phyloP scores from a whole-genome alignment of 2,329 filamentous ascomycete genomes.

The Juglanconis oblonga region DNA sequence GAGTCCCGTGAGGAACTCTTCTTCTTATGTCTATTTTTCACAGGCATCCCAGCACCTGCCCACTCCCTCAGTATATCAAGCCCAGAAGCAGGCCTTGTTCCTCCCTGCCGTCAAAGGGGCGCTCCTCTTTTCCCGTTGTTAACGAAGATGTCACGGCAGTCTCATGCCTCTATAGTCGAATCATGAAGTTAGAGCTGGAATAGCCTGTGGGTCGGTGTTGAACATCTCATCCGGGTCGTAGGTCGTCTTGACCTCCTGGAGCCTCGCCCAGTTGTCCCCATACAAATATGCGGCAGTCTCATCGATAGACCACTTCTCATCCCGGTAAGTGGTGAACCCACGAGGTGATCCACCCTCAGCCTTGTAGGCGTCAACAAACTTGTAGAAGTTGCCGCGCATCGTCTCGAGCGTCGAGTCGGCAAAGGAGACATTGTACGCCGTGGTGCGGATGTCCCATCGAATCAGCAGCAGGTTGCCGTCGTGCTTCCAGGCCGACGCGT shows the following conservation, averaged over 20 bases:
- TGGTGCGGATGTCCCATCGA: constrained; percentile 8
- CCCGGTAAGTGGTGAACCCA: constrained; percentile 11
- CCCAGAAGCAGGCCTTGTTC: too few relatives aligned
- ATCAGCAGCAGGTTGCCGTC: constrained; percentile 12
- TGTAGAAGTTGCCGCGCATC: constrained; percentile 1
- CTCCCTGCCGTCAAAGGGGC: too few relatives aligned
- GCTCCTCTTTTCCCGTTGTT: too few relatives aligned
- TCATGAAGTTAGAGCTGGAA: constrained; percentile 4
- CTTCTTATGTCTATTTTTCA: too few relatives aligned
- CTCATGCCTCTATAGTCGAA: too few relatives aligned
- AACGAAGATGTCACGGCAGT: too few relatives aligned
- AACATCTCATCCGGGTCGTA: constrained; percentile 7
- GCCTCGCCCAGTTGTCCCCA: constrained; percentile 3
- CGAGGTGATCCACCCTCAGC: background rate
- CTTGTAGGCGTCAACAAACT: constrained; percentile 5
- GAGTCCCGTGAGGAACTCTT: too few relatives aligned
- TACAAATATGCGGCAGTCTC: constrained; percentile 8
- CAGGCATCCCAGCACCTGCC: too few relatives aligned
- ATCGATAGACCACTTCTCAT: constrained; percentile 6
- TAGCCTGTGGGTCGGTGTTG: constrained; percentile 11
- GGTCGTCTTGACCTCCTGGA: constrained; percentile 4
- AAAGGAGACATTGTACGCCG: background rate
- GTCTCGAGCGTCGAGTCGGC: constrained; percentile 2
- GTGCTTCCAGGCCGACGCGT: constrained; percentile 11
- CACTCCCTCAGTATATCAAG: too few relatives aligned